Conservation (phyloP, 2,329 filamentous ascomycete species). For the Hymenoscyphus linearis region DNA sequence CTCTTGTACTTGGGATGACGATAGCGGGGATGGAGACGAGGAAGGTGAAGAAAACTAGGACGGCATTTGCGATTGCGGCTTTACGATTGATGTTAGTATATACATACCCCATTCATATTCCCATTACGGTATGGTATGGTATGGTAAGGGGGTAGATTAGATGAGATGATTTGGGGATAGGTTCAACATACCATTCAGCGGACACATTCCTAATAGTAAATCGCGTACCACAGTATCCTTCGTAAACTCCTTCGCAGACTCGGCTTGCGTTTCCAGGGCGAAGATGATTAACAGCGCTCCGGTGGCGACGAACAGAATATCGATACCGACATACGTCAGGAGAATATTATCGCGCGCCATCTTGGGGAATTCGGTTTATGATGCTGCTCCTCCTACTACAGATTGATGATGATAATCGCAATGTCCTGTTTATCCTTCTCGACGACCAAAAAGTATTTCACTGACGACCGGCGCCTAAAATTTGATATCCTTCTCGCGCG, state of each 20-base stretch:
- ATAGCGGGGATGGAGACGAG: constrained; percentile 66
- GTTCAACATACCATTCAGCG: constrained; percentile 43
- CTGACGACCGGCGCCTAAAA: constrained; percentile 31
- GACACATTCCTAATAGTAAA: constrained; percentile 46
- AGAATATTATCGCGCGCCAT: constrained; percentile 48
- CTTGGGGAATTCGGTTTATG: constrained; percentile 9
- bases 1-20: constrained; percentile 57
- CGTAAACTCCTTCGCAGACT: constrained; percentile 38
- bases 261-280: constrained; percentile 43
- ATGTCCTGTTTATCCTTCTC: neutral
- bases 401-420: neutral
- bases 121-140: neutral
- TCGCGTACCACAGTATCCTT: constrained; percentile 45
- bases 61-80: constrained; percentile 68
- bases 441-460: constrained; percentile 5
- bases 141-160: neutral
- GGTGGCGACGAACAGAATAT: constrained; percentile 46
- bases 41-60: constrained; percentile 67
- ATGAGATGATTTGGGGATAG: neutral
- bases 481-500: neutral
- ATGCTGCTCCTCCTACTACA: too few relatives aligned
- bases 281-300: constrained; percentile 48
- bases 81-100: constrained; percentile 3
- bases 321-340: constrained; percentile 43
- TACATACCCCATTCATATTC: too few relatives aligned